A percentile compares a stretch with the other conserved stretches of the same genome.
Evolutionary conservation across 139 green algal genomes (phyloP).

Genomic region (Chlamydomonas incerta): DNA sequence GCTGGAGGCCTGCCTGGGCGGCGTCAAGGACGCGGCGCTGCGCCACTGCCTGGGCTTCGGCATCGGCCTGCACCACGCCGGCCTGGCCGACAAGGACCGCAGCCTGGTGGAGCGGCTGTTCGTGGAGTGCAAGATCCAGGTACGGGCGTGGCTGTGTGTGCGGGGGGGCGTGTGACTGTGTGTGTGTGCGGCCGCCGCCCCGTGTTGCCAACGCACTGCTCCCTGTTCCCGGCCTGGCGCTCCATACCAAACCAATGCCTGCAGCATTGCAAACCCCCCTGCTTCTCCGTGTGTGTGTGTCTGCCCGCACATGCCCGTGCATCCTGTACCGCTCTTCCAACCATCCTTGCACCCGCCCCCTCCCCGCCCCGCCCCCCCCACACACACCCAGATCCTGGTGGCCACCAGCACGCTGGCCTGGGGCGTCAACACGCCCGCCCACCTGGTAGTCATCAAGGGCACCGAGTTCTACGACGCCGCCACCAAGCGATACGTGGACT

Average conservation of each 20-base stretch:
- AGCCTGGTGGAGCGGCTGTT: conserved; percentile 91
- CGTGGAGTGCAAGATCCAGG: conserved; percentile 92
- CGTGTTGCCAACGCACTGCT: too few species aligned
- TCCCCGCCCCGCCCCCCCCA: neutral
- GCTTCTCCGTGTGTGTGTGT: too few species aligned
- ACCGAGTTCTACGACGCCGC: conserved; percentile 97
- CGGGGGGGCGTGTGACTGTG: neutral
- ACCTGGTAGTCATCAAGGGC: conserved; percentile 97
- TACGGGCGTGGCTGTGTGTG: conserved; percentile 12
- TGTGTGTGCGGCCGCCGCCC: neutral
- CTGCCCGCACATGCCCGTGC: neutral
- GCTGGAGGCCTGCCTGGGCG: conserved; percentile 63
- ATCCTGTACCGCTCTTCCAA: neutral
- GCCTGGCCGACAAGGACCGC: conserved; percentile 87
- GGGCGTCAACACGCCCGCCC: conserved; percentile 95
- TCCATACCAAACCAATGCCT: too few species aligned
- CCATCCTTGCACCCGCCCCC: neutral
- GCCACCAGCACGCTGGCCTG: conserved; percentile 94
- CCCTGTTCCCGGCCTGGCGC: too few species aligned
- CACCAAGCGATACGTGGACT: conserved; percentile 91
- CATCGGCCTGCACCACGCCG: conserved; percentile 97
- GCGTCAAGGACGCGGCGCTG: conserved; percentile 64
- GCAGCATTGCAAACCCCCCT: too few species aligned
- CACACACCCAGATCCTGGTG: conserved; percentile 79
- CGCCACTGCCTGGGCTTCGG: conserved; percentile 87